phyloP scores from a whole-genome alignment of 192 early-diverging fungal genomes.

The Gaertneriomyces semiglobifer region DNA sequence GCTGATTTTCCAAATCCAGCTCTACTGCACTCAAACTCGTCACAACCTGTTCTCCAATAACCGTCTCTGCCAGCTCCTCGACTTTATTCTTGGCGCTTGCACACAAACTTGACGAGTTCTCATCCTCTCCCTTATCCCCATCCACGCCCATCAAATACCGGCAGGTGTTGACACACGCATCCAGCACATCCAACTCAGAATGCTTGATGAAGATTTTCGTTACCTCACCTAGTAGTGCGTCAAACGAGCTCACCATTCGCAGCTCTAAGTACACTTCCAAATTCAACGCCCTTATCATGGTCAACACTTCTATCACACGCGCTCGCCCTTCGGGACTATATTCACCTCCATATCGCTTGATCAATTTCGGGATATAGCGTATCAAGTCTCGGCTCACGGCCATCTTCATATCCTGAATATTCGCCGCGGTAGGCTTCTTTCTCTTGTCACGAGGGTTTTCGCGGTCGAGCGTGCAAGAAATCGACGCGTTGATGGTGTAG shows the following conservation, averaged over 20 bases:
- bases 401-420: conserved; percentile 1
- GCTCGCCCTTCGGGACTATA: conserved; percentile 24
- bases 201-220: conserved; percentile 35
- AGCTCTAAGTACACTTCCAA: conserved; percentile 39
- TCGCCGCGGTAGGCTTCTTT: conserved; percentile 4
- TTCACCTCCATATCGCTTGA: conserved; percentile 39
- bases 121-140: not conserved
- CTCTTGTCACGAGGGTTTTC: not conserved
- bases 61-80: conserved; percentile 32
- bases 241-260: conserved; percentile 41
- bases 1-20: not conserved
- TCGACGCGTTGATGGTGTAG: conserved; percentile 30
- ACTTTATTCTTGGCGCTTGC: conserved; percentile 20
- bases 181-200: conserved; percentile 27
- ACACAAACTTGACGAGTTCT: conserved; percentile 4
- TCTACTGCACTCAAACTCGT: conserved; percentile 1
- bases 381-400: conserved; percentile 31
- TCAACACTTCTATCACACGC: conserved; percentile 26
- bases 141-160: conserved; percentile 18
- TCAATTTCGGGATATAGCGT: conserved; percentile 33
- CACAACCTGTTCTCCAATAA: conserved; percentile 18
- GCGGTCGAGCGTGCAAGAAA: no score
- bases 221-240: conserved; percentile 37
- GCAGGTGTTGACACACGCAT: conserved; percentile 32
- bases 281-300: conserved; percentile 34